Base-by-base conservation (phyloP, 306 rosid genomes). In the Begonia loranthoides region DNA sequence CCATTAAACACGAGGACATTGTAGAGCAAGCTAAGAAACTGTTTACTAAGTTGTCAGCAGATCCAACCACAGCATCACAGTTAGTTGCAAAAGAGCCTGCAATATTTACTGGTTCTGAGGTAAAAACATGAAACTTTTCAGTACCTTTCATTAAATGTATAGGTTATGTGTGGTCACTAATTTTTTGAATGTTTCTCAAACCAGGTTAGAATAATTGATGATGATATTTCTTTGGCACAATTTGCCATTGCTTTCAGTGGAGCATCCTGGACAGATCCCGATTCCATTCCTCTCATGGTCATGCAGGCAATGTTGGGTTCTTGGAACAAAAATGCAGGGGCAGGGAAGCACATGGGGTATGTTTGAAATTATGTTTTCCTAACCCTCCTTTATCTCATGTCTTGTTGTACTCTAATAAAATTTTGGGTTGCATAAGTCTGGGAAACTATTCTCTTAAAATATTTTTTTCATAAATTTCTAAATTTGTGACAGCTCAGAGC, bases 241-340 rank as follows among this genome's bases (percentile, higher is more conserved):
- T 86, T 90, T 55, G 94, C 92, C 3, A 74, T 92, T 63, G 96
- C 99, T 70, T 92, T 86, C 58, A 81, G 66, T 52, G 99, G 99
- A 45, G 96, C 99, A 47, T 74, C 94, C 24, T 86, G 99, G 99
- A 86, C 87, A 47, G 99, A 92, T 71, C 99, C 99, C 34, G 96
- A 92, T 67, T 92, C 96, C 48, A 74, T 86, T 73, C 59, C 96
- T 39, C 69, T 92, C 56, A 92, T 86, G 99, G 99, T 92, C 67
- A 92, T 92, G 94, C 99, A 92, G 48, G 93, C 96, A 24, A 76
- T 92, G 96, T 52, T 92, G 74, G 99, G 96, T 17, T 86, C 99
- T 41, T 92, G 96, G 96, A 92, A 79, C 63, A 92, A 92, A 67
- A 65, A 66, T 39, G 82, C 85, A 8, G 87, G 86, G 40, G 88